phyloP scores from a whole-genome alignment of 2,329 filamentous ascomycete species.

The Colletotrichum sidae region DNA sequence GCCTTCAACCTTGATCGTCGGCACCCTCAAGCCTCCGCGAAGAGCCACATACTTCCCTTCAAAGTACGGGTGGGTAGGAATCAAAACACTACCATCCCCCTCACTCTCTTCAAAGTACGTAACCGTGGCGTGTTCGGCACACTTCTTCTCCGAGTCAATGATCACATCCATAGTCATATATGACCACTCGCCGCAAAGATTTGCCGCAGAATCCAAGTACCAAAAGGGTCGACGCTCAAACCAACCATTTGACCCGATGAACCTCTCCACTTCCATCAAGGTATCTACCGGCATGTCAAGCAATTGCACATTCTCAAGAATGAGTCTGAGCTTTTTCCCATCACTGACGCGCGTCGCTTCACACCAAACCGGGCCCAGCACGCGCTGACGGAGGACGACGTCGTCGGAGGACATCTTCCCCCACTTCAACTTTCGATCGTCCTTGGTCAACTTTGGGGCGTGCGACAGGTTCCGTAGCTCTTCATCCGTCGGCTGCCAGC shows the following conservation, averaged over 20 bases:
- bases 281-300: conserved; percentile 25
- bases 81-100: too few species aligned
- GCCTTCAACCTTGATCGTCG: conserved; percentile 34
- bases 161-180: too few species aligned
- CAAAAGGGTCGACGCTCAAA: too few species aligned
- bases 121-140: too few species aligned
- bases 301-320: conserved; percentile 50
- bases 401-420: conserved; percentile 60
- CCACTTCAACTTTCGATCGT: conserved; percentile 74
- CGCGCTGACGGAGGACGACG: conserved; percentile 66
- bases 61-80: neutral
- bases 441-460: conserved; percentile 79
- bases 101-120: too few species aligned
- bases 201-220: too few species aligned
- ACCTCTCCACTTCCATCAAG: neutral
- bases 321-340: conserved; percentile 49
- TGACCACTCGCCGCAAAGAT: too few species aligned
- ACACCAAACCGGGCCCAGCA: conserved; percentile 77
- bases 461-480: conserved; percentile 49
- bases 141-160: too few species aligned
- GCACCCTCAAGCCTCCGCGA: conserved; percentile 22
- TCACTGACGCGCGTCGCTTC: conserved; percentile 39
- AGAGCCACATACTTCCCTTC: conserved; percentile 2
- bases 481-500: conserved; percentile 42
- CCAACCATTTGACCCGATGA: neutral